phyloP scores from a whole-genome alignment of 345 rosid genomes.

The Chamaenerion angustifolium region DNA sequence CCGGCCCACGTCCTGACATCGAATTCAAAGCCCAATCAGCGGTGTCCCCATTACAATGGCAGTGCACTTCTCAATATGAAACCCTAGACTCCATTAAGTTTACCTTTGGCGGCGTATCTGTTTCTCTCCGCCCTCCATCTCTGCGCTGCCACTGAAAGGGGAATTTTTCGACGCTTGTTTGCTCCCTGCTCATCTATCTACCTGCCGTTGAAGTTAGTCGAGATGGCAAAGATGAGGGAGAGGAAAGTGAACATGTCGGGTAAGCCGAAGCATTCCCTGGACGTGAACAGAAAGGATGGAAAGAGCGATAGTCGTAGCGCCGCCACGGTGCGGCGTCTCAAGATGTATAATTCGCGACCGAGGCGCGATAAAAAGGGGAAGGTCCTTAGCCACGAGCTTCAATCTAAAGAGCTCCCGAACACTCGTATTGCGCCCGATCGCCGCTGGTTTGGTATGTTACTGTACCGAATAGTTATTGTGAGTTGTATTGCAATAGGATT shows the following conservation, averaged over 20 bases:
- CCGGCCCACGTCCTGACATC: too few relatives aligned
- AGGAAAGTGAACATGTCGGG: slow-evolving; percentile 67
- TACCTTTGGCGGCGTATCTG: too few relatives aligned
- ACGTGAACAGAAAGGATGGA: slow-evolving; percentile 53
- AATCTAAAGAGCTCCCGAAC: slow-evolving; percentile 60
- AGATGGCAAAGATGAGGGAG: slow-evolving; percentile 31
- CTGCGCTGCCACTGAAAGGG: too few relatives aligned
- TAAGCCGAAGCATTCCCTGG: slow-evolving; percentile 89
- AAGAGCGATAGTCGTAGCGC: slow-evolving; percentile 37
- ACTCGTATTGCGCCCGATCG: slow-evolving; percentile 79
- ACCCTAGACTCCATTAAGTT: too few relatives aligned
- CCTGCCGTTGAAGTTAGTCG: background rate
- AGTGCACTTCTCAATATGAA: too few relatives aligned
- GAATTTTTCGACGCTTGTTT: too few relatives aligned
- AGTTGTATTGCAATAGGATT: background rate
- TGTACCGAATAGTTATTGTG: background rate
- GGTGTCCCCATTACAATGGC: too few relatives aligned
- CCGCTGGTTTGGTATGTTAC: slow-evolving; percentile 62
- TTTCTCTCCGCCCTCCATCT: too few relatives aligned
- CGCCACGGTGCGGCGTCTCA: slow-evolving; percentile 73
- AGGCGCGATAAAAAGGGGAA: slow-evolving; percentile 45
- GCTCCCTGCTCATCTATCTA: background rate
- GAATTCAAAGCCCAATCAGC: too few relatives aligned
- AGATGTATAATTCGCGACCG: slow-evolving; percentile 68
- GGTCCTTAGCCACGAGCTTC: slow-evolving; percentile 49